These are phyloP conservation scores for Penicillium digitatum DNA, from an alignment of 2,329 filamentous ascomycete genomes.

Conservation along the genomic window DNA sequence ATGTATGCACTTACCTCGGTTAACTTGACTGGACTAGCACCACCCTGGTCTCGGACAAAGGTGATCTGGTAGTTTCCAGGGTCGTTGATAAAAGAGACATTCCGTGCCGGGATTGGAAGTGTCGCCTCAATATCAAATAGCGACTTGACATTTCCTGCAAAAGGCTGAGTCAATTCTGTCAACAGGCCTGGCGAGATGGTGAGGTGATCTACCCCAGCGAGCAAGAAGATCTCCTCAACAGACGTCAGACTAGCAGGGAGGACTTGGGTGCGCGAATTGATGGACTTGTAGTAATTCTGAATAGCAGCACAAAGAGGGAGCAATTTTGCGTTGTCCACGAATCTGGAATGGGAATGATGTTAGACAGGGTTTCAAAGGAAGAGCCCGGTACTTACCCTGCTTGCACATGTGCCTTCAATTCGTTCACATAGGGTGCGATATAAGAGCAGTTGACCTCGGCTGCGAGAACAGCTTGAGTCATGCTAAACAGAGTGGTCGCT, in stretches of 20 bases:
- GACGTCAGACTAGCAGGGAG: conserved; percentile 57
- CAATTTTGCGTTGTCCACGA: conserved; percentile 28
- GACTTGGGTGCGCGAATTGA: conserved; percentile 45
- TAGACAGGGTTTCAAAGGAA: background rate
- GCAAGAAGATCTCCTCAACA: conserved; percentile 54
- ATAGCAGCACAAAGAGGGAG: conserved; percentile 51
- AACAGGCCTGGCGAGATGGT: conserved; percentile 56
- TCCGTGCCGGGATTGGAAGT: conserved; percentile 8
- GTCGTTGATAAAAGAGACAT: conserved; percentile 36
- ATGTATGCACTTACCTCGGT: conserved; percentile 32
- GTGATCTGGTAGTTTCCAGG: conserved; percentile 50
- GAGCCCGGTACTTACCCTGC: conserved; percentile 20
- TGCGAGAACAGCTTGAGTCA: conserved; percentile 58
- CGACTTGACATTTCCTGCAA: conserved; percentile 31
- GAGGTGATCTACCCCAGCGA: conserved; percentile 57
- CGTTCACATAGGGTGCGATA: conserved; percentile 63
- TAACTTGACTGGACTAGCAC: conserved; percentile 49
- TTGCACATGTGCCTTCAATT: conserved; percentile 60
- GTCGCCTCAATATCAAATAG: conserved; percentile 25
- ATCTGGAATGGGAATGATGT: conserved; percentile 10
- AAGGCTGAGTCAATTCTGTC: conserved; percentile 44
- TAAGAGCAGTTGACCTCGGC: conserved; percentile 57
- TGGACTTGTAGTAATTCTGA: conserved; percentile 51
- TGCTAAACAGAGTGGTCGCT: conserved; percentile 60
- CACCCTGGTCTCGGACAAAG: conserved; percentile 45